phyloP scores from a whole-genome alignment of 352 stramenopile genomes.

The Globisporangium abappressorium region DNA sequence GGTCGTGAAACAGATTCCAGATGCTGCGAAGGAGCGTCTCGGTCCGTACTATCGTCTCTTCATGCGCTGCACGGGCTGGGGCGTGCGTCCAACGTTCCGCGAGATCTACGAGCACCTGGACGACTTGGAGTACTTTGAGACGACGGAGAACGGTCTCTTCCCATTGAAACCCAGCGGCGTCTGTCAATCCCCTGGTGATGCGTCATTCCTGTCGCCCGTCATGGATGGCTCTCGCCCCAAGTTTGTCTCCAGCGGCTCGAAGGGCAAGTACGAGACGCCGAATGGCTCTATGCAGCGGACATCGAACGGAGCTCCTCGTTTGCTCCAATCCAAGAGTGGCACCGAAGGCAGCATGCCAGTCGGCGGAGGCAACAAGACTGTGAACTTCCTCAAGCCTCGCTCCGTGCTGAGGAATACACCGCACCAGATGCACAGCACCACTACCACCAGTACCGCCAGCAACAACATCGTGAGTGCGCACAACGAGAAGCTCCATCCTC shows the following conservation, averaged over 20 bases:
- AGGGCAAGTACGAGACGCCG: constrained; percentile 55
- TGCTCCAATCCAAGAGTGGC: constrained; percentile 51
- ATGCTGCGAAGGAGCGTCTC: constrained; percentile 48
- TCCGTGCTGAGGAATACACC: constrained; percentile 37
- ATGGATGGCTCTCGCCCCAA: constrained; percentile 26
- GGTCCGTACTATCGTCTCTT: constrained; percentile 74
- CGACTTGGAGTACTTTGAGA: constrained; percentile 77
- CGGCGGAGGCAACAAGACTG: constrained; percentile 37
- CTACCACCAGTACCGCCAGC: background rate
- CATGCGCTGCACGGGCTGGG: constrained; percentile 71
- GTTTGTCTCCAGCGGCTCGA: constrained; percentile 50
- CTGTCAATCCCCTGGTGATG: constrained; percentile 9
- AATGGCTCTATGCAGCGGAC: constrained; percentile 29
- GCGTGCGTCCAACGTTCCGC: constrained; percentile 72
- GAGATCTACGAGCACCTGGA: constrained; percentile 81
- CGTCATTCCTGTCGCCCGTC: constrained; percentile 59
- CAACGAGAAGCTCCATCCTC: constrained; percentile 16
- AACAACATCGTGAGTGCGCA: background rate
- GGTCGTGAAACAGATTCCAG: constrained; percentile 60
- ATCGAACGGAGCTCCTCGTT: constrained; percentile 25
- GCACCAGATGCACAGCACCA: constrained; percentile 12
- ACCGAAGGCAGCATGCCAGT: constrained; percentile 25
- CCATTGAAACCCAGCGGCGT: constrained; percentile 55
- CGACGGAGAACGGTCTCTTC: constrained; percentile 71
- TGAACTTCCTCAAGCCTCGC: constrained; percentile 81